Percentiles rank a stretch among this genome's conserved stretches.
These are phyloP conservation scores for Penicillium coprophilum DNA, from an alignment of 495 filamentous ascomycete species.

Conservation along the genomic window DNA sequence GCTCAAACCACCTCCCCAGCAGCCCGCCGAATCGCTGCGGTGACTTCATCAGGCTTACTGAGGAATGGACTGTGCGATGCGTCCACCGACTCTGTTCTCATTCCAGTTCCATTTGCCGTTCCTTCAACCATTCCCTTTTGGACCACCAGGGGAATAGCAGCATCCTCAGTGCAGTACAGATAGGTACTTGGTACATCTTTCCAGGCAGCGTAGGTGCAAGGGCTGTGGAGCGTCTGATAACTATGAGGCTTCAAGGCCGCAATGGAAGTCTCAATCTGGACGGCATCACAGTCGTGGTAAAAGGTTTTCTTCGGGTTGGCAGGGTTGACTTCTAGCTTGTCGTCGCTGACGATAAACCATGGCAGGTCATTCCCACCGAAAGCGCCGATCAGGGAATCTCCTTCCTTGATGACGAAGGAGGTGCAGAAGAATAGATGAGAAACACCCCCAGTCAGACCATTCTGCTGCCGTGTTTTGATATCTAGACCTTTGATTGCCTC, in stretches of 20 bases:
- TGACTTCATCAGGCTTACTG: conserved; percentile 25
- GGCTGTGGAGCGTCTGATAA: conserved; percentile 18
- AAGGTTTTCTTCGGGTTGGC: background rate
- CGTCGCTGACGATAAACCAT: conserved; percentile 14
- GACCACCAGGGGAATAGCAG: conserved; percentile 30
- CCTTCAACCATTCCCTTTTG: conserved; percentile 40
- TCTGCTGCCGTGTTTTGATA: conserved; percentile 26
- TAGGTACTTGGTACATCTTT: conserved; percentile 48
- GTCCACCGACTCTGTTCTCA: conserved; percentile 25
- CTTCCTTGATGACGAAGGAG: conserved; percentile 32
- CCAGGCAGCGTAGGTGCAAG: conserved; percentile 45
- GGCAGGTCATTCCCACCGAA: conserved; percentile 21
- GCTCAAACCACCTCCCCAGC: conserved; percentile 14
- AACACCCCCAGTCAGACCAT: conserved; percentile 41
- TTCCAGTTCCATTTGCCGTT: conserved; percentile 9
- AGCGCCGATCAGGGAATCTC: conserved; percentile 7
- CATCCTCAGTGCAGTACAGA: conserved; percentile 47
- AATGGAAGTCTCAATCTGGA: background rate
- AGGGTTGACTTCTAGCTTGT: conserved; percentile 5
- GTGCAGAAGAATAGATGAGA: conserved; percentile 36
- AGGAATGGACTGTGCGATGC: conserved; percentile 36
- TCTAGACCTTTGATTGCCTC: conserved; percentile 44
- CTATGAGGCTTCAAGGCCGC: conserved; percentile 17
- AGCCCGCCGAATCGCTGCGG: conserved; percentile 16
- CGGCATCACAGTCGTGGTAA: conserved; percentile 2